Conservation (phyloP, 768 basidiomycete species). For the Nidularia pulvinata region DNA sequence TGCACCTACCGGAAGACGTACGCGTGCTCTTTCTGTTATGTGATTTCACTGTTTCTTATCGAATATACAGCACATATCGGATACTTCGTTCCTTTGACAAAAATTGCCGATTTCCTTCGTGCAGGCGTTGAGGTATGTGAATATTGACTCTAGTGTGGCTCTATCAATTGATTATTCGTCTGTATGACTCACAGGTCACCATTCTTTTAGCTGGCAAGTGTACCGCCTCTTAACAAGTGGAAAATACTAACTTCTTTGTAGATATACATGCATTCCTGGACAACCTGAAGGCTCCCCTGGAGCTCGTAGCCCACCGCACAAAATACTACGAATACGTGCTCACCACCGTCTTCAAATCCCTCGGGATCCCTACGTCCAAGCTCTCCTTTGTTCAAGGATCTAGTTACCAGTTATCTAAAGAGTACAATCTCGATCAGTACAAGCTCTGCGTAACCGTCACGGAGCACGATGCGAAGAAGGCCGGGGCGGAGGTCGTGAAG, state of each 20-base stretch:
- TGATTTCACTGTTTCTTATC: not conserved
- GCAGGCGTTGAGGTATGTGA: slow-evolving; percentile 79
- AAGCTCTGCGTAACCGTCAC: slow-evolving; percentile 87
- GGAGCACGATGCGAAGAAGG: slow-evolving; percentile 97
- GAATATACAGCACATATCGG: slow-evolving; percentile 82
- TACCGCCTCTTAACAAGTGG: slow-evolving; percentile 11
- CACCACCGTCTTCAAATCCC: slow-evolving; percentile 79
- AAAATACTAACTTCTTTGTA: no score
- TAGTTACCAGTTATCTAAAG: slow-evolving; percentile 87
- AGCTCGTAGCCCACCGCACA: slow-evolving; percentile 85
- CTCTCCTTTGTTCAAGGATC: slow-evolving; percentile 88
- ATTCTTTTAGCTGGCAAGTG: slow-evolving; percentile 85
- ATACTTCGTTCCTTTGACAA: slow-evolving; percentile 93
- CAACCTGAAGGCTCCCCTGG: slow-evolving; percentile 93
- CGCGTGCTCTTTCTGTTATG: slow-evolving; percentile 22
- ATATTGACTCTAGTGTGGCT: not conserved
- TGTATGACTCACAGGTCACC: slow-evolving; percentile 51
- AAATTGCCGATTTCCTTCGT: slow-evolving; percentile 94
- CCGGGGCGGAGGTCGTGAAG: slow-evolving; percentile 98
- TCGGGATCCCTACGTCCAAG: slow-evolving; percentile 88
- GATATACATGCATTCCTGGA: slow-evolving; percentile 98
- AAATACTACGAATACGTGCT: slow-evolving; percentile 90
- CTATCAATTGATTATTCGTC: slow-evolving; percentile 11
- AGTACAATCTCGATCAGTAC: slow-evolving; percentile 97
- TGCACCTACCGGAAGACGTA: slow-evolving; percentile 93